Evolutionary conservation across 2,329 filamentous ascomycete genomes (phyloP), one percentile per base, ranked within the genome.

Genomic region (Xylariaceae sp.): DNA sequence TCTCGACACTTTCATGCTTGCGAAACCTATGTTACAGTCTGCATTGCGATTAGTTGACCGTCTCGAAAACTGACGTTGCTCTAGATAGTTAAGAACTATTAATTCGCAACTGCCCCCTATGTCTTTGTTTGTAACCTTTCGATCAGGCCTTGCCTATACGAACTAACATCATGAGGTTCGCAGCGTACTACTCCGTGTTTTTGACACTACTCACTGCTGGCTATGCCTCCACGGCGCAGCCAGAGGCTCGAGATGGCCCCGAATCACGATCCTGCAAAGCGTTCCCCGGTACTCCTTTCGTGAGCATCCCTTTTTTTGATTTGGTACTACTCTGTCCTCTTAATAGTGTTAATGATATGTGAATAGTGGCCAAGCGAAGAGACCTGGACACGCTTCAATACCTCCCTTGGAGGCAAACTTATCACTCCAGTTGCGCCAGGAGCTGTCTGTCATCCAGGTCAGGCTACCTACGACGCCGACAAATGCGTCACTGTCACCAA

Each of bases 331-430:
- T 7, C 41, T 42, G 11, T 36, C n/a, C 19, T n/a, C 11, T n/a
- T 18, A 30, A 18, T 5, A 6, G 44, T 5, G 31, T 48, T 54
- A n/a, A 56, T 35, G 32, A 17, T 15, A 17, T 19, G 19, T 18
- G n/a, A 2, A 39, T 32, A 57, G 54, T 82, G 78, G 80, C 80
- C 79, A 0, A 71, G 70, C 1, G 52, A 68, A 11, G 56, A 64
- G 1, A 63, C 62, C 11, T 82, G 78, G 78, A 51, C 58, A 6
- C 55, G 57, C 12, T 67, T 82, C 45, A 78, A 80, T 61, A 57
- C 65, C 7, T 71, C 72, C 2, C 61, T 74, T 18, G 64, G 61
- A 9, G 75, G 75, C 3, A 64, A 63, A 31, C 67, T 80, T 14
- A 58, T 78, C 46, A 63, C 60, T 33, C 66, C 76, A 31, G 30